phyloP scores from a whole-genome alignment of 441 rosid genomes.

The Arabidopsis hybrid region DNA sequence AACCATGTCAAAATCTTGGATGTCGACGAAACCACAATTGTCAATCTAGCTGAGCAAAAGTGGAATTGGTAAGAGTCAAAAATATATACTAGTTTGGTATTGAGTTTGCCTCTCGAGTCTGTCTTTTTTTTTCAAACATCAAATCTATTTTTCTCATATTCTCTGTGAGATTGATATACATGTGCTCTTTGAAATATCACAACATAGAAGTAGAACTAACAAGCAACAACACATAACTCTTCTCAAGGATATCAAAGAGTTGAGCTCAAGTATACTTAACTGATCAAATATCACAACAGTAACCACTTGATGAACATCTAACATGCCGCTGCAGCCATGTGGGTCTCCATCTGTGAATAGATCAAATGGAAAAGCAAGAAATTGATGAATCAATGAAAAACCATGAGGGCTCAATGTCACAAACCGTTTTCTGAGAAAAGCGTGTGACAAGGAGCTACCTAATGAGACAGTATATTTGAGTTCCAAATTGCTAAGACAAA shows the following conservation, averaged over 20 bases:
- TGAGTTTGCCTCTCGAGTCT: no score
- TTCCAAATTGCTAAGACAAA: slow-evolving; percentile 13
- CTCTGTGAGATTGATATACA: no score
- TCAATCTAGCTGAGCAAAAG: neutral
- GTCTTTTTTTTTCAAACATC: no score
- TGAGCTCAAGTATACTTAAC: slow-evolving; percentile 8
- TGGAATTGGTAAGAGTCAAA: neutral
- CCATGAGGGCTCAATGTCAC: neutral
- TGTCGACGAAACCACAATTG: neutral
- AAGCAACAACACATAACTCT: slow-evolving; percentile 5
- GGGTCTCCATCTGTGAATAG: slow-evolving; percentile 59
- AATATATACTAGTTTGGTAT: no score
- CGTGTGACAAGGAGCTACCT: neutral
- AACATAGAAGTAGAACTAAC: neutral
- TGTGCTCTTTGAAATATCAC: neutral
- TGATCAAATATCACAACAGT: slow-evolving; percentile 20
- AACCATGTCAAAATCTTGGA: neutral
- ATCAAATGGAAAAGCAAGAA: slow-evolving; percentile 18
- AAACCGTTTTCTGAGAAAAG: no score
- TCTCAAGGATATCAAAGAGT: neutral
- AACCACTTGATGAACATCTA: slow-evolving; percentile 18
- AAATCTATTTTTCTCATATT: no score
- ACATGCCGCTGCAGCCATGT: slow-evolving; percentile 47
- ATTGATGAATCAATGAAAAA: slow-evolving; percentile 23
- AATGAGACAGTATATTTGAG: slow-evolving; percentile 14